Evolutionary conservation across 2,329 filamentous ascomycete genomes (phyloP).

Genomic region (Hypoxylon sp.): DNA sequence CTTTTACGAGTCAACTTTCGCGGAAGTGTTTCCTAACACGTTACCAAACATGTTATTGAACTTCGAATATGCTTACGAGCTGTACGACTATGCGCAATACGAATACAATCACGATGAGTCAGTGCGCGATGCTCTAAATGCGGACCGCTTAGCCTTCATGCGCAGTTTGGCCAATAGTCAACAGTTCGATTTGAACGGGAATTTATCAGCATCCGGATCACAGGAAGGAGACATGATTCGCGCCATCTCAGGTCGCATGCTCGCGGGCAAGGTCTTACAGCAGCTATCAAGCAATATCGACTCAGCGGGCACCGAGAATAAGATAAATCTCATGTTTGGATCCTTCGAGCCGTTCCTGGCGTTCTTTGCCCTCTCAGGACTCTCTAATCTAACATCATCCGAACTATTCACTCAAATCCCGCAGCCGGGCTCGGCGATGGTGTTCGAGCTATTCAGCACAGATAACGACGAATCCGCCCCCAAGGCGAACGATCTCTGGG

Average conservation of each 20-base stretch:
- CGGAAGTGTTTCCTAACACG: slow-evolving; percentile 50
- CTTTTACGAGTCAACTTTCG: slow-evolving; percentile 56
- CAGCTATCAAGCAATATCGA: slow-evolving; percentile 55
- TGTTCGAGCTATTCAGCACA: slow-evolving; percentile 71
- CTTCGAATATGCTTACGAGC: slow-evolving; percentile 59
- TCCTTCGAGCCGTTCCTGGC: slow-evolving; percentile 63
- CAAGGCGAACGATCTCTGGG: slow-evolving; percentile 52
- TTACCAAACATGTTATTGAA: slow-evolving; percentile 49
- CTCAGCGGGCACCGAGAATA: slow-evolving; percentile 50
- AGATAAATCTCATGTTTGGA: slow-evolving; percentile 63
- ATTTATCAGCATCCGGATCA: slow-evolving; percentile 65
- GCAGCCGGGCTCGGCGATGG: slow-evolving; percentile 76
- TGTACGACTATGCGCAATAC: slow-evolving; percentile 66
- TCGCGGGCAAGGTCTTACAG: slow-evolving; percentile 55
- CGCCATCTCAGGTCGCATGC: slow-evolving; percentile 62
- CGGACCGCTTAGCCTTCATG: slow-evolving; percentile 61
- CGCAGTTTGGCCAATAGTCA: slow-evolving; percentile 71
- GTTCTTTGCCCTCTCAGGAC: slow-evolving; percentile 60
- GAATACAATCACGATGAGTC: slow-evolving; percentile 60
- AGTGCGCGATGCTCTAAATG: slow-evolving; percentile 50
- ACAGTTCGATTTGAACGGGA: slow-evolving; percentile 65
- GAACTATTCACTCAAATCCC: slow-evolving; percentile 61
- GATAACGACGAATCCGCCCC: slow-evolving; percentile 46
- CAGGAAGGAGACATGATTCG: slow-evolving; percentile 53
- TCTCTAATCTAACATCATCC: slow-evolving; percentile 61